Evolutionary conservation across 2,329 filamentous ascomycete genomes (phyloP).

Genomic region (Fusarium dimerum): DNA sequence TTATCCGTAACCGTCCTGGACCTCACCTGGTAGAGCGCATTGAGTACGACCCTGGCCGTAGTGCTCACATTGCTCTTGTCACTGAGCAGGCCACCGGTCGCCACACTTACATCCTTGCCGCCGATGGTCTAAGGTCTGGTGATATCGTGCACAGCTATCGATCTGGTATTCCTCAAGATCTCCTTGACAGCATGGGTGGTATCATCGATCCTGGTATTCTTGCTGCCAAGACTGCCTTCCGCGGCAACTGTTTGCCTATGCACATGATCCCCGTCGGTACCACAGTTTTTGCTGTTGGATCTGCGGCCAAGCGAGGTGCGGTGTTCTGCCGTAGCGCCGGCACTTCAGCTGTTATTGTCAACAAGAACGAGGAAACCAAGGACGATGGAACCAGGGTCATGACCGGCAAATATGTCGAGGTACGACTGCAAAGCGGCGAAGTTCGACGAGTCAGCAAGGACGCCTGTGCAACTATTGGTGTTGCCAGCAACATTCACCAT

Average conservation of each 20-base stretch:
- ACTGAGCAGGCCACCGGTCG: conserved; percentile 71
- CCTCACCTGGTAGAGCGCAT: conserved; percentile 90
- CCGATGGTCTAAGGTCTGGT: conserved; percentile 89
- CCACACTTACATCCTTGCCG: conserved; percentile 91
- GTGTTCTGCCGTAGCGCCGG: conserved; percentile 95
- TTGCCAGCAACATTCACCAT: conserved; percentile 90
- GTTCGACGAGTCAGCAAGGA: conserved; percentile 86
- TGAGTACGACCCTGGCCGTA: conserved; percentile 93
- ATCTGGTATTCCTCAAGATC: conserved; percentile 80
- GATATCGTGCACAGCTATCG: conserved; percentile 93
- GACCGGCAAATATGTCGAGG: conserved; percentile 75
- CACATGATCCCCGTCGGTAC: conserved; percentile 97
- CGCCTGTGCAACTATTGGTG: conserved; percentile 90
- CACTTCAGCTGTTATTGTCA: conserved; percentile 84
- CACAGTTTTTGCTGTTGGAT: conserved; percentile 86
- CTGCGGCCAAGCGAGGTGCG: conserved; percentile 69
- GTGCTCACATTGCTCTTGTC: conserved; percentile 87
- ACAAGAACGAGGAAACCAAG: conserved; percentile 78
- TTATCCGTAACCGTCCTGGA: conserved; percentile 74
- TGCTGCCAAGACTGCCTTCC: conserved; percentile 89
- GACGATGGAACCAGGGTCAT: conserved; percentile 62
- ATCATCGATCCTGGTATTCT: conserved; percentile 92
- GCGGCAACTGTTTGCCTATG: conserved; percentile 92
- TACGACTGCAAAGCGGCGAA: conserved; percentile 90
- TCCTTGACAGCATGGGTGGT: conserved; percentile 91